Evolutionary conservation across 306 rosid genomes (phyloP).

Genomic region (Albizia julibrissin): DNA sequence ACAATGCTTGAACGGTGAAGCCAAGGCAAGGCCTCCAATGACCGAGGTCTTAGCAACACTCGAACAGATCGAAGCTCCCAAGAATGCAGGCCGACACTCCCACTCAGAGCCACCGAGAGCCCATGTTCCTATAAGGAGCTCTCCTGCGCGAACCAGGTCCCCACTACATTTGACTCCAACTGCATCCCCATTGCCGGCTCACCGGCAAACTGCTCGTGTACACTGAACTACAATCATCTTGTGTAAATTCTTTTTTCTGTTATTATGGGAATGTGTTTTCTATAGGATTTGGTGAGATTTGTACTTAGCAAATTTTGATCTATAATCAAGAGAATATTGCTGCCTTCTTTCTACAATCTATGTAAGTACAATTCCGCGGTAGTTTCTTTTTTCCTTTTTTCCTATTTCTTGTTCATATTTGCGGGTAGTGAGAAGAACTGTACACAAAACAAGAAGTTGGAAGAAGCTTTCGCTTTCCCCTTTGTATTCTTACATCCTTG

Average conservation of each 20-base stretch:
- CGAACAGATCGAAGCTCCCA: conserved; percentile 62
- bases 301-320: conserved; percentile 30
- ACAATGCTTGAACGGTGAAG: conserved; percentile 66
- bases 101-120: conserved; percentile 44
- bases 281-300: conserved; percentile 30
- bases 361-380: conserved; percentile 15
- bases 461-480: not conserved
- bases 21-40: conserved; percentile 79
- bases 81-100: conserved; percentile 44
- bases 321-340: conserved; percentile 15
- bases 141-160: conserved; percentile 43
- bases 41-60: conserved; percentile 65
- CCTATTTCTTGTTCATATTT: too few relatives aligned
- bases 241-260: conserved; percentile 40
- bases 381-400: not conserved
- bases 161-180: conserved; percentile 47
- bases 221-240: conserved; percentile 29
- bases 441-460: not conserved
- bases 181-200: conserved; percentile 58
- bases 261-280: conserved; percentile 26
- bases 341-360: conserved; percentile 20
- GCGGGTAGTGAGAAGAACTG: too few relatives aligned
- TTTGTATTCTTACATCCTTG: not conserved
- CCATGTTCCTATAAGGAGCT: conserved; percentile 34
- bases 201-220: conserved; percentile 46